phyloP scores from a whole-genome alignment of 2,329 filamentous ascomycete species.

The Ophiostoma ips region DNA sequence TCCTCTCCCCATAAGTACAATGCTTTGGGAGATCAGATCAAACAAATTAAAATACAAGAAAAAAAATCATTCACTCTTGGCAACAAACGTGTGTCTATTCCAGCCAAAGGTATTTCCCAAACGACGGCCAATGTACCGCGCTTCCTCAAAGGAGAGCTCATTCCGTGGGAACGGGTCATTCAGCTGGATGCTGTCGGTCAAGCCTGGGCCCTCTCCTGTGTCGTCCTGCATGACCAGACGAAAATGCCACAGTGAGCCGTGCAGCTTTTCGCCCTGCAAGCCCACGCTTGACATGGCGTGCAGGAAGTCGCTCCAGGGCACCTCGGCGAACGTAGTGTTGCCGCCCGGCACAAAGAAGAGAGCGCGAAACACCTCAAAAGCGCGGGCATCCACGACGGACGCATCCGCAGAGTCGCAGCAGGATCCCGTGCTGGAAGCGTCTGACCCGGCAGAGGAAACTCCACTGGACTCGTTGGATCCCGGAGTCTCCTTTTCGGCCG shows the following conservation, averaged over 20 bases:
- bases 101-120: conserved; percentile 38
- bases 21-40: background rate
- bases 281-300: conserved; percentile 35
- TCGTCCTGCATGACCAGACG: conserved; percentile 24
- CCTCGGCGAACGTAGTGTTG: conserved; percentile 29
- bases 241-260: conserved; percentile 49
- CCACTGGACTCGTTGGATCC: no score
- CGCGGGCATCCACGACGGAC: conserved; percentile 18
- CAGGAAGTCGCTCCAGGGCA: conserved; percentile 39
- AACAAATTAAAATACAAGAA: background rate
- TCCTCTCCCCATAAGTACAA: no score
- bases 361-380: conserved; percentile 23
- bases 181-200: conserved; percentile 39
- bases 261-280: conserved; percentile 40
- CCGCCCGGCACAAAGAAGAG: conserved; percentile 27
- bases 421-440: background rate
- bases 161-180: conserved; percentile 43
- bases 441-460: background rate
- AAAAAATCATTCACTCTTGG: background rate
- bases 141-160: conserved; percentile 35
- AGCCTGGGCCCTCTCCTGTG: background rate
- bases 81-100: conserved; percentile 30
- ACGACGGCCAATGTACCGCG: conserved; percentile 33
- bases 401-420: background rate
- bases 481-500: background rate